These are phyloP conservation scores for Talaromyces proteolyticus DNA, from an alignment of 495 filamentous ascomycete species.

Conservation along the genomic window DNA sequence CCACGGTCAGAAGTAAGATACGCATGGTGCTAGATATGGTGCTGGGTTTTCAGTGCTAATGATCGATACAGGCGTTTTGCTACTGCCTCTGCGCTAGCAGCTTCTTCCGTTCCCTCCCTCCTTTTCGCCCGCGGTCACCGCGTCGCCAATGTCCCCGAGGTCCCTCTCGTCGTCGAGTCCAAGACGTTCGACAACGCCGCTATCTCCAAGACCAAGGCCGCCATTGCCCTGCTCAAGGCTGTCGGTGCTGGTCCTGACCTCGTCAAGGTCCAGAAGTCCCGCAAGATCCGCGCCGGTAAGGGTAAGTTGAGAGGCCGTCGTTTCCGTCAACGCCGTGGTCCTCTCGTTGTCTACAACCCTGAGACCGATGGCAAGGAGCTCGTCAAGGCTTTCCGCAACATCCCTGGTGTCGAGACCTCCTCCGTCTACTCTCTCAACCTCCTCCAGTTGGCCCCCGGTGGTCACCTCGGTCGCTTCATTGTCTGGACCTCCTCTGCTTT, in stretches of 20 bases:
- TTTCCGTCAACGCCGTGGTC: conserved; percentile 93
- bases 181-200: conserved; percentile 72
- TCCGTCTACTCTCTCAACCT: conserved; percentile 95
- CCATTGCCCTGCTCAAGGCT: conserved; percentile 77
- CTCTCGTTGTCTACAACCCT: conserved; percentile 92
- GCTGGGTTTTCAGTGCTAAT: too few species aligned
- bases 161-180: conserved; percentile 91
- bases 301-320: conserved; percentile 94
- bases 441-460: conserved; percentile 96
- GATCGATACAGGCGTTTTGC: conserved; percentile 89
- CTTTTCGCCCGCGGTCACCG: conserved; percentile 96
- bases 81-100: conserved; percentile 92
- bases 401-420: conserved; percentile 95
- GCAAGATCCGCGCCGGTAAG: conserved; percentile 95
- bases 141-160: conserved; percentile 85
- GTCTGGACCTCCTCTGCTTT: conserved; percentile 98
- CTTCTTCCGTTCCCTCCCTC: conserved; percentile 88
- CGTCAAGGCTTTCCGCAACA: conserved; percentile 91
- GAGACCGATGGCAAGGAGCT: conserved; percentile 89
- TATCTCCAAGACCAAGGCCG: conserved; percentile 83
- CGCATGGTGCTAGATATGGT: not conserved
- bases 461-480: conserved; percentile 97
- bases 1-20: conserved; percentile 81
- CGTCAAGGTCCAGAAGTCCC: conserved; percentile 86
- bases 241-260: conserved; percentile 87